A percentile compares a stretch with the other conserved stretches of the same genome.
Conservation (phyloP, 1,284 basidiomycete species). For the Erythrobasidium hasegawianum region DNA sequence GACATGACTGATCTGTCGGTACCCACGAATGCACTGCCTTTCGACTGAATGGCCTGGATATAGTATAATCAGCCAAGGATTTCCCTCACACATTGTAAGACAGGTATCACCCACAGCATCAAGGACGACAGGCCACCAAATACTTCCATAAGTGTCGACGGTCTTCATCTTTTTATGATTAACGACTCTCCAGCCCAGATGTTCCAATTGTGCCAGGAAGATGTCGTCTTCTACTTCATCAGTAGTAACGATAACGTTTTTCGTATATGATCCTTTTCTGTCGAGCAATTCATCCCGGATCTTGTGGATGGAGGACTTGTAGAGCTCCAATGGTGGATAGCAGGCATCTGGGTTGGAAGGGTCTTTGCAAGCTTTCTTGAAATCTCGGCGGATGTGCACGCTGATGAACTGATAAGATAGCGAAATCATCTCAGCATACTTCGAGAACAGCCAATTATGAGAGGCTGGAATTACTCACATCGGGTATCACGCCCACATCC, state of each 20-base stretch:
- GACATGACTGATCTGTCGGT: slow-evolving; percentile 29
- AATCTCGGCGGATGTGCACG: slow-evolving; percentile 34
- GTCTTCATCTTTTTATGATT: slow-evolving; percentile 14
- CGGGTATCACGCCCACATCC: slow-evolving; percentile 11
- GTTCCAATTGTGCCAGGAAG: slow-evolving; percentile 7
- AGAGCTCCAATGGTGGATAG: slow-evolving; percentile 30
- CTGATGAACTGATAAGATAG: slow-evolving; percentile 29
- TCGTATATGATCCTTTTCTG: slow-evolving; percentile 10
- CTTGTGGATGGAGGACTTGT: slow-evolving; percentile 27
- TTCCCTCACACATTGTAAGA: too few relatives aligned
- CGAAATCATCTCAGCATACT: background rate
- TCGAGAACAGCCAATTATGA: background rate
- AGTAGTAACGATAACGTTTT: slow-evolving; percentile 24
- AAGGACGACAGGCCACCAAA: slow-evolving; percentile 28
- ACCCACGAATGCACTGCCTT: slow-evolving; percentile 31
- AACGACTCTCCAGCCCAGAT: slow-evolving; percentile 19
- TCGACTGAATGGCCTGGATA: slow-evolving; percentile 24
- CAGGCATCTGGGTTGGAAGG: slow-evolving; percentile 14
- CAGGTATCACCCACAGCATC: slow-evolving; percentile 33
- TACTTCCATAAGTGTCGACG: slow-evolving; percentile 3
- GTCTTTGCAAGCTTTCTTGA: slow-evolving; percentile 12
- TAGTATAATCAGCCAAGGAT: too few relatives aligned
- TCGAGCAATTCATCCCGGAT: slow-evolving; percentile 18
- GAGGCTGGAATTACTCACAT: slow-evolving; percentile 3
- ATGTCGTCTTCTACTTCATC: slow-evolving; percentile 11